phyloP scores from a whole-genome alignment of 2,329 filamentous ascomycete species.

The Epichloe bromicola region DNA sequence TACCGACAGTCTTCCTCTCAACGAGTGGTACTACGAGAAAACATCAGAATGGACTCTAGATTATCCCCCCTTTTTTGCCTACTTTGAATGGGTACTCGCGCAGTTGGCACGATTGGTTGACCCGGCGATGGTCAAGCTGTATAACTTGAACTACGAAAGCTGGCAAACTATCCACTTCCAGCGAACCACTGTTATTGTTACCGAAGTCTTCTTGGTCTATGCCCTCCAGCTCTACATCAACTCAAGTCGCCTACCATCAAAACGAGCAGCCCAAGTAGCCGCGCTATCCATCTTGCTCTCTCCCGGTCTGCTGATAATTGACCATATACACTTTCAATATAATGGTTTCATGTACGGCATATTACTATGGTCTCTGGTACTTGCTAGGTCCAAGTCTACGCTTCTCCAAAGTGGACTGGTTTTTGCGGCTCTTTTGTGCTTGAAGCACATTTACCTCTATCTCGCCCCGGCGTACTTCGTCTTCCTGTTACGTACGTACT shows the following conservation, averaged over 20 bases:
- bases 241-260: slow-evolving; percentile 50
- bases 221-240: slow-evolving; percentile 73
- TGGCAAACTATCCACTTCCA: slow-evolving; percentile 95
- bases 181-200: slow-evolving; percentile 70
- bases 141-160: slow-evolving; percentile 74
- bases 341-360: slow-evolving; percentile 95
- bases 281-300: slow-evolving; percentile 84
- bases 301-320: slow-evolving; percentile 88
- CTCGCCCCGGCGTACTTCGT: slow-evolving; percentile 93
- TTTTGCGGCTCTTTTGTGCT: slow-evolving; percentile 76
- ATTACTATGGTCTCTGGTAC: slow-evolving; percentile 71
- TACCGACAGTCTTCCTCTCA: slow-evolving; percentile 73
- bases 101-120: slow-evolving; percentile 67
- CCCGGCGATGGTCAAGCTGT: slow-evolving; percentile 66
- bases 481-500: slow-evolving; percentile 80
- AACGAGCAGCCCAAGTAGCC: slow-evolving; percentile 67
- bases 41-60: slow-evolving; percentile 99
- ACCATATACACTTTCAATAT: slow-evolving; percentile 98
- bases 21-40: slow-evolving; percentile 93
- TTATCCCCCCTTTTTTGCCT: slow-evolving; percentile 91
- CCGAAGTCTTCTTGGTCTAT: slow-evolving; percentile 73
- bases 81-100: slow-evolving; percentile 88
- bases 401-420: slow-evolving; percentile 66
- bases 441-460: slow-evolving; percentile 98
- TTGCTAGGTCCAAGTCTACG: slow-evolving; percentile 63